Conservation (phyloP, 805 yeast species). For the Yarrowia divulgata region DNA sequence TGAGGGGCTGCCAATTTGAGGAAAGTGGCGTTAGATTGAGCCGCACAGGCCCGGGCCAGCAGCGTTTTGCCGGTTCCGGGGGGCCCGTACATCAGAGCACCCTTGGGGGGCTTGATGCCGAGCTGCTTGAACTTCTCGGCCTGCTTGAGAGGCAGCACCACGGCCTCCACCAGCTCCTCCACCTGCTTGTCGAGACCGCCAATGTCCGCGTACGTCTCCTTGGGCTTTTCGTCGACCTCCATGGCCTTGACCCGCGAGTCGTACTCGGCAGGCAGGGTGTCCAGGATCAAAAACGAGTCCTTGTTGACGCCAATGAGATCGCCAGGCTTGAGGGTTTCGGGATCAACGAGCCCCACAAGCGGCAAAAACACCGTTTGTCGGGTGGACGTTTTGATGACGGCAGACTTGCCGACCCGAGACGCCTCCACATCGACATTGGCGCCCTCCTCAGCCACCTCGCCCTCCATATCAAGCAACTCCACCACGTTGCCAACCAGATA, state of each 20-base stretch:
- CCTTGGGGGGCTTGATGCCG: slow-evolving; percentile 98
- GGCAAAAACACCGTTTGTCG: slow-evolving; percentile 98
- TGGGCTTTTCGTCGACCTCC: slow-evolving; percentile 99
- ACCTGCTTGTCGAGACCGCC: slow-evolving; percentile 99
- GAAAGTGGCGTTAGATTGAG: slow-evolving; percentile 97
- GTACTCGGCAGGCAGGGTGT: slow-evolving; percentile 95
- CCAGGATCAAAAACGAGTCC: slow-evolving; percentile 91
- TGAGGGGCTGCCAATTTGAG: slow-evolving; percentile 97
- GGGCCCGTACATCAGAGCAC: slow-evolving; percentile 98
- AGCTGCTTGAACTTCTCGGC: slow-evolving; percentile 92
- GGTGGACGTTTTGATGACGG: slow-evolving; percentile 96
- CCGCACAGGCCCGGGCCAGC: slow-evolving; percentile 98
- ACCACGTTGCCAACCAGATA: slow-evolving; percentile 96
- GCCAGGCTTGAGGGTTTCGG: slow-evolving; percentile 91
- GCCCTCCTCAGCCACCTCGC: slow-evolving; percentile 79
- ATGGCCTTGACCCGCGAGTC: slow-evolving; percentile 97
- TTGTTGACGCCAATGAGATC: slow-evolving; percentile 97
- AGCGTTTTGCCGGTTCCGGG: slow-evolving; percentile 99
- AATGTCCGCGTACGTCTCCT: slow-evolving; percentile 95
- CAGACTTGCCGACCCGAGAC: slow-evolving; percentile 92
- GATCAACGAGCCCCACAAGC: slow-evolving; percentile 92
- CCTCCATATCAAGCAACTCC: slow-evolving; percentile 89
- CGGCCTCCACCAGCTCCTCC: slow-evolving; percentile 97
- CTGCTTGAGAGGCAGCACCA: slow-evolving; percentile 97
- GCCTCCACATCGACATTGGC: slow-evolving; percentile 95